Conservation (phyloP, 208 protist species). For the Leishmania braziliensis region DNA sequence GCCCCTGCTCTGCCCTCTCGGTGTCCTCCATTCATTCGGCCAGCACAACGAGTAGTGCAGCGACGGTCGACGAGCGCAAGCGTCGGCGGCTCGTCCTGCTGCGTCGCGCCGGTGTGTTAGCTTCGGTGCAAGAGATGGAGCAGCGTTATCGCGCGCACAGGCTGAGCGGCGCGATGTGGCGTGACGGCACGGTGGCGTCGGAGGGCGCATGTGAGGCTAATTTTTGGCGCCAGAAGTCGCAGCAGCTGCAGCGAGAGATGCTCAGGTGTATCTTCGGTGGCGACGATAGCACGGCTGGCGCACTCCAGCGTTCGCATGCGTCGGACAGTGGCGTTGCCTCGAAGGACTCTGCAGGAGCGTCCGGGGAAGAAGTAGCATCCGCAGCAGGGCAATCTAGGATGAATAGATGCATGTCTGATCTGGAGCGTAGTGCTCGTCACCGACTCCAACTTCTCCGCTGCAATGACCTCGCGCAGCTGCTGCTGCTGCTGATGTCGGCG, state of each 20-base stretch:
- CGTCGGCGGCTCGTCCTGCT: constrained; percentile 12
- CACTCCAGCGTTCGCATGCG: not conserved
- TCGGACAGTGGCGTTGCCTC: not conserved
- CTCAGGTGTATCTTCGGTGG: constrained; percentile 2
- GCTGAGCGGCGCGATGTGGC: not conserved
- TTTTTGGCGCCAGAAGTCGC: not conserved
- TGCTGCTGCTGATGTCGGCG: constrained; percentile 1
- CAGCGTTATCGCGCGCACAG: constrained; percentile 1
- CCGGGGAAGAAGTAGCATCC: too few species aligned
- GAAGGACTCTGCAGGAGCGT: not conserved
- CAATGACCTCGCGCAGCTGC: constrained; percentile 19
- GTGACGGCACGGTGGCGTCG: not conserved
- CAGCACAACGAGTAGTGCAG: not conserved
- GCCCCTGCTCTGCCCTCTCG: not conserved
- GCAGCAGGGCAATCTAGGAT: not conserved
- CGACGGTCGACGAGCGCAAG: not conserved
- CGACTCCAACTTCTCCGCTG: constrained; percentile 29
- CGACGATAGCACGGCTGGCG: not conserved
- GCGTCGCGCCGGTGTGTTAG: constrained; percentile 16
- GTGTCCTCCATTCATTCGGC: not conserved
- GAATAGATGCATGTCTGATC: not conserved
- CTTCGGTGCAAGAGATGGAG: constrained; percentile 6
- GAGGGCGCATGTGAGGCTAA: not conserved
- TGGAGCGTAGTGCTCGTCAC: constrained; percentile 16
- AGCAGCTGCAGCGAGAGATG: not conserved